A percentile compares a stretch with the other conserved stretches of the same genome.
These are phyloP conservation scores for Potentilla sterilis DNA, from an alignment of 306 rosid species.

Conservation along the genomic window DNA sequence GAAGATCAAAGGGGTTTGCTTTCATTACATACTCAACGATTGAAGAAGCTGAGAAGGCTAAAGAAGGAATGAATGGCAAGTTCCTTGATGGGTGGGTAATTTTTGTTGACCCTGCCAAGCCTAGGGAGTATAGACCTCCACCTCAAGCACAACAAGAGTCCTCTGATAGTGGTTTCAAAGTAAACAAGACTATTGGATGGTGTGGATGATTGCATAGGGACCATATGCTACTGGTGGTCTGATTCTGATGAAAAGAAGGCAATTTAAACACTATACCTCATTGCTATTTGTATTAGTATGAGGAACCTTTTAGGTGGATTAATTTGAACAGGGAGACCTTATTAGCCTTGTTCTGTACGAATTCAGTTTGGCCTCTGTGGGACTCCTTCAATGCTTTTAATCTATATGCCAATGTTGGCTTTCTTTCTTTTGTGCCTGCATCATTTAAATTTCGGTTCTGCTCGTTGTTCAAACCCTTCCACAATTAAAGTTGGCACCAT, in stretches of 20 bases:
- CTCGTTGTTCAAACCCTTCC: neutral
- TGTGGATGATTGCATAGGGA: constrained; percentile 53
- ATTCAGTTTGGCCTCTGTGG: neutral
- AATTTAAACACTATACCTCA: constrained; percentile 5
- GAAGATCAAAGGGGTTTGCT: constrained; percentile 87
- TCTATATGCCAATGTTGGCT: neutral
- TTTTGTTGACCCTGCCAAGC: constrained; percentile 93
- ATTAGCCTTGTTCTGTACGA: neutral
- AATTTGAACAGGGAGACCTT: neutral
- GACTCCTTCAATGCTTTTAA: neutral
- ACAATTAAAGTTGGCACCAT: neutral
- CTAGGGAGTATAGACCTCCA: constrained; percentile 69
- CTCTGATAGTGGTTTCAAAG: constrained; percentile 63
- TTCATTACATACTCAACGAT: constrained; percentile 57
- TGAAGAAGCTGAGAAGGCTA: constrained; percentile 90
- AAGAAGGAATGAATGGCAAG: constrained; percentile 83
- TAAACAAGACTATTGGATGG: constrained; percentile 89
- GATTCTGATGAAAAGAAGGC: constrained; percentile 10
- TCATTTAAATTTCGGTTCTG: no score
- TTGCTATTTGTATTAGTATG: neutral
- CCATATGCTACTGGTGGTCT: neutral
- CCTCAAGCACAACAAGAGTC: constrained; percentile 54
- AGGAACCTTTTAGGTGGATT: neutral
- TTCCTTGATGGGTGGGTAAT: constrained; percentile 97
- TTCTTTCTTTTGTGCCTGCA: no score